These are phyloP conservation scores for Nicotiana benthamiana DNA, from an alignment of 257 asterid species.

Conservation along the genomic window DNA sequence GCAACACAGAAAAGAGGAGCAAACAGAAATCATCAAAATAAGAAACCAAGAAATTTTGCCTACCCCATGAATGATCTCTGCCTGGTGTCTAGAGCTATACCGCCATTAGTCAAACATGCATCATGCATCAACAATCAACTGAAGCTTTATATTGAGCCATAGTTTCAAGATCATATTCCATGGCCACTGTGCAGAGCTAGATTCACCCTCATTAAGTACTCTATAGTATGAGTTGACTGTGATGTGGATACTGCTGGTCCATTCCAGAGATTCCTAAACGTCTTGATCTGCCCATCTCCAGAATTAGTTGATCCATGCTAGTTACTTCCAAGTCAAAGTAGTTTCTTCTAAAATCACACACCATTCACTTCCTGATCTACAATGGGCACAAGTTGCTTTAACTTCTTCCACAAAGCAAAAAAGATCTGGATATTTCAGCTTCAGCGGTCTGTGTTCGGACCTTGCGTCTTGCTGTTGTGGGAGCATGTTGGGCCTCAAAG, in stretches of 20 bases:
- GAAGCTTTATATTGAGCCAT: not conserved
- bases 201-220: too few relatives aligned
- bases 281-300: not conserved
- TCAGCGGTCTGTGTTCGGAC: not conserved
- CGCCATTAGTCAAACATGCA: not conserved
- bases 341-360: not conserved
- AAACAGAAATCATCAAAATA: not conserved
- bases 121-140: not conserved
- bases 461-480: not conserved
- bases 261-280: not conserved
- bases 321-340: not conserved
- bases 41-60: not conserved
- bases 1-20: not conserved
- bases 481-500: not conserved
- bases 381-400: not conserved
- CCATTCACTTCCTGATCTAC: not conserved
- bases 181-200: not conserved
- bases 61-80: not conserved
- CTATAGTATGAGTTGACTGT: too few relatives aligned
- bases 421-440: not conserved
- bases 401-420: not conserved
- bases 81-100: not conserved
- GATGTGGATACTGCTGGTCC: not conserved
- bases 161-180: not conserved
- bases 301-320: not conserved